Conservation (phyloP, 140 eudicot genomes). For the Senecio squalidus region DNA sequence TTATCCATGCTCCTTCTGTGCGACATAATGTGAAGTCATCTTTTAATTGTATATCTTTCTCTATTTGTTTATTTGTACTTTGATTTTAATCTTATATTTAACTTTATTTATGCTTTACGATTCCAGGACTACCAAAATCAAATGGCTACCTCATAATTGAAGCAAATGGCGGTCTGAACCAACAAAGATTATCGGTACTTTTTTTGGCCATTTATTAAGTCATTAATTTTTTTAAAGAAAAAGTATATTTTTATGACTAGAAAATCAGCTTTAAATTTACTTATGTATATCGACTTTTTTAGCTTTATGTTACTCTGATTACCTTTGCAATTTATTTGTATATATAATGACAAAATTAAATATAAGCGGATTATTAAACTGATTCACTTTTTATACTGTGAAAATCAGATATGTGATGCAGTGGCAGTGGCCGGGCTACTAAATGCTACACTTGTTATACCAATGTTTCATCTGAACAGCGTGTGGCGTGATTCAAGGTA, state of each 20-base stretch:
- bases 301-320: not conserved
- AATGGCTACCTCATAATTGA: slow-evolving; percentile 93
- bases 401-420: slow-evolving; percentile 90
- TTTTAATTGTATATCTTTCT: too few relatives aligned
- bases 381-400: not conserved
- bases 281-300: not conserved
- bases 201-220: too few relatives aligned
- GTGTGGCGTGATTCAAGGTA: slow-evolving; percentile 99
- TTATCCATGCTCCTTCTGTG: too few relatives aligned
- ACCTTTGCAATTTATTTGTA: not conserved
- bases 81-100: not conserved
- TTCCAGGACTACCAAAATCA: slow-evolving; percentile 59
- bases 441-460: slow-evolving; percentile 97
- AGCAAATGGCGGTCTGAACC: slow-evolving; percentile 99
- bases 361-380: slow-evolving; percentile 5
- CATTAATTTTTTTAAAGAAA: too few relatives aligned
- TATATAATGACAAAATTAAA: too few relatives aligned
- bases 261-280: not conserved
- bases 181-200: slow-evolving; percentile 92
- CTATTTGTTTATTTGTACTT: not conserved
- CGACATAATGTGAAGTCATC: too few relatives aligned
- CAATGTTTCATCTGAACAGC: slow-evolving; percentile 90
- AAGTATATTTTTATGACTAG: not conserved
- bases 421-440: slow-evolving; percentile 96
- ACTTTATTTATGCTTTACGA: slow-evolving; percentile 19